phyloP scores from a whole-genome alignment of 805 yeast species.

The Debaryomyces maramus region DNA sequence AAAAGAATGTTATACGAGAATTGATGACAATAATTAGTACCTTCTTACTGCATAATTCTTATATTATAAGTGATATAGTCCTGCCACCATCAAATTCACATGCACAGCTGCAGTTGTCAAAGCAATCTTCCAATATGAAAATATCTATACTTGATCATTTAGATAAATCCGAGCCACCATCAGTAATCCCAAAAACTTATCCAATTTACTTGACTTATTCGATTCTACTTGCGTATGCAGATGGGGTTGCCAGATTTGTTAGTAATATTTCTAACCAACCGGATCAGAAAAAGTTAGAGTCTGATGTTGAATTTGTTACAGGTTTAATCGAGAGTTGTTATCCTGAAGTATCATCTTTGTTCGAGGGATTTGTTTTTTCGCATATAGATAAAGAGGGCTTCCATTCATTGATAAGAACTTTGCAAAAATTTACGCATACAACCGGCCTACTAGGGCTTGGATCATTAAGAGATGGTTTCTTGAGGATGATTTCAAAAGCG shows the following conservation, averaged over 20 bases:
- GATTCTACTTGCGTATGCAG: slow-evolving; percentile 56
- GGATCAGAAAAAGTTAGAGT: slow-evolving; percentile 24
- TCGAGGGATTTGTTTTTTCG: slow-evolving; percentile 53
- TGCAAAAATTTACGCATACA: slow-evolving; percentile 80
- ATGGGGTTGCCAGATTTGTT: slow-evolving; percentile 63
- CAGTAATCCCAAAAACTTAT: slow-evolving; percentile 58
- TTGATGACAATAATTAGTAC: slow-evolving; percentile 38
- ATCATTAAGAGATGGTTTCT: slow-evolving; percentile 54
- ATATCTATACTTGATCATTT: slow-evolving; percentile 68
- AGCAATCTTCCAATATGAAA: slow-evolving; percentile 46
- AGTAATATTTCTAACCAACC: slow-evolving; percentile 37
- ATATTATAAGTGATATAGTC: slow-evolving; percentile 19
- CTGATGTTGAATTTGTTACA: slow-evolving; percentile 37
- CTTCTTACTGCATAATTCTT: slow-evolving; percentile 21
- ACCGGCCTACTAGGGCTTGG: slow-evolving; percentile 69
- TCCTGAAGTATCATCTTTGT: slow-evolving; percentile 27
- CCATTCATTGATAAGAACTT: slow-evolving; percentile 63
- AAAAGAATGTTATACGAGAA: slow-evolving; percentile 61
- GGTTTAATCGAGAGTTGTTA: slow-evolving; percentile 30
- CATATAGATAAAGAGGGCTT: slow-evolving; percentile 71
- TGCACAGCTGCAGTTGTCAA: slow-evolving; percentile 33
- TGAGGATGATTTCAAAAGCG: slow-evolving; percentile 27
- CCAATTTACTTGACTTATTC: slow-evolving; percentile 53
- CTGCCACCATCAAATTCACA: slow-evolving; percentile 12
- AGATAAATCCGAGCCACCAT: slow-evolving; percentile 80